Evolutionary conservation across 1,284 basidiomycete species (phyloP), one percentile per base, ranked within the genome.

Genomic region (Sporisorium graminicola): DNA sequence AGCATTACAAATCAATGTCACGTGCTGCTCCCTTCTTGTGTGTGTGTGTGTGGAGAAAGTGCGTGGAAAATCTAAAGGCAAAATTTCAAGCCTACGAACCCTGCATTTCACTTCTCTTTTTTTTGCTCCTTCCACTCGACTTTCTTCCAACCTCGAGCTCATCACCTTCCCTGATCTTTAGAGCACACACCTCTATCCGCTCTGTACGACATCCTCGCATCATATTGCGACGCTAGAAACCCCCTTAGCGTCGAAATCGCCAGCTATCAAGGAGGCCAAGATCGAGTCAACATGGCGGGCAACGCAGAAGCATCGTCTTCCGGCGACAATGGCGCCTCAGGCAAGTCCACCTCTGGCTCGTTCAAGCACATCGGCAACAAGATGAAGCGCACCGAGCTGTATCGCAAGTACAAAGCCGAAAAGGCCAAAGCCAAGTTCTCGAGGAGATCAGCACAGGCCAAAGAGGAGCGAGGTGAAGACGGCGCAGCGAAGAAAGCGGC

Each of bases 351-450:
- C 24, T 72, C 68, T 0, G 81, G 81, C 58, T 67, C 60, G 24
- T 79, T 84, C 63, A 79, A 77, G 55, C 83, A 83, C 56, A 79
- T 86, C 27, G 78, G 82, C 58, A 87, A 87, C 80, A 87, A 86
- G 83, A 71, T 81, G 53, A 86, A 86, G 47, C 78, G 86, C 5
- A 80, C 82, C 13, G 80, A 86, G 54, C 55, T 84, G 26, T 82
- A 82, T 51, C 77, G 77, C 31, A 95, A 94, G 87, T 88, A 88
- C 55, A 94, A 93, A 86, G 91, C 91, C 82, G 90, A 91, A 14
- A 95, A 93, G 85, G 89, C 88, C 40, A 92, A 96, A 86, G 89
- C 88, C 50, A 98, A 95, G 86, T 89, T 98, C 42, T 89, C 93
- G 85, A 89, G 90, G 69, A 88, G 96, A 65, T 89, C 96, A 47